phyloP scores from a whole-genome alignment of 2,329 filamentous ascomycete species.

The Fusarium concolor region DNA sequence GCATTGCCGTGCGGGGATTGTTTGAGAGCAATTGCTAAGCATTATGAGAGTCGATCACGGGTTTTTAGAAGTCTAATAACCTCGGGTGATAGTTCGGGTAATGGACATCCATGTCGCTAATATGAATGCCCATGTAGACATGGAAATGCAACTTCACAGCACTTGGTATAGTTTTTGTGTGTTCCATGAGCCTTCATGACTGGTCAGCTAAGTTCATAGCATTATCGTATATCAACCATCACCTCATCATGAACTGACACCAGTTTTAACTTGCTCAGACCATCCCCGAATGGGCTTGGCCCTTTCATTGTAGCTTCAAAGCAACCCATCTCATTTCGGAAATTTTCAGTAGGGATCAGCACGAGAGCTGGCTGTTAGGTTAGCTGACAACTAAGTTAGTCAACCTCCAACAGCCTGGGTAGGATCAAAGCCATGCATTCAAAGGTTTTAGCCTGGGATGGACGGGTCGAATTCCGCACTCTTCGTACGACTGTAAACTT shows the following conservation, averaged over 20 bases:
- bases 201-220: constrained; percentile 21
- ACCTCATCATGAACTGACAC: constrained; percentile 15
- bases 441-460: neutral
- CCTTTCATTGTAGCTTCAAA: neutral
- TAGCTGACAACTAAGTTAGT: neutral
- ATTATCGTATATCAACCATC: neutral
- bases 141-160: neutral
- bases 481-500: neutral
- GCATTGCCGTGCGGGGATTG: neutral
- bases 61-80: neutral
- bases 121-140: neutral
- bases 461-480: constrained; percentile 2
- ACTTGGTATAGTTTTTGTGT: neutral
- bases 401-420: constrained; percentile 4
- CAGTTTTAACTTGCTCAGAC: constrained; percentile 6
- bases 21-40: constrained; percentile 4
- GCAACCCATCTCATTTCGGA: constrained; percentile 13
- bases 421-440: neutral
- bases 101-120: neutral
- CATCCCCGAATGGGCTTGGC: constrained; percentile 8
- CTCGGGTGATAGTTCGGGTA: neutral
- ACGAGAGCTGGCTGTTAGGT: neutral
- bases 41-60: neutral
- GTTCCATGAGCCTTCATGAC: neutral
- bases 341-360: constrained; percentile 4